phyloP scores from a whole-genome alignment of 352 stramenopile species.

The Phytophthora boehmeriae region DNA sequence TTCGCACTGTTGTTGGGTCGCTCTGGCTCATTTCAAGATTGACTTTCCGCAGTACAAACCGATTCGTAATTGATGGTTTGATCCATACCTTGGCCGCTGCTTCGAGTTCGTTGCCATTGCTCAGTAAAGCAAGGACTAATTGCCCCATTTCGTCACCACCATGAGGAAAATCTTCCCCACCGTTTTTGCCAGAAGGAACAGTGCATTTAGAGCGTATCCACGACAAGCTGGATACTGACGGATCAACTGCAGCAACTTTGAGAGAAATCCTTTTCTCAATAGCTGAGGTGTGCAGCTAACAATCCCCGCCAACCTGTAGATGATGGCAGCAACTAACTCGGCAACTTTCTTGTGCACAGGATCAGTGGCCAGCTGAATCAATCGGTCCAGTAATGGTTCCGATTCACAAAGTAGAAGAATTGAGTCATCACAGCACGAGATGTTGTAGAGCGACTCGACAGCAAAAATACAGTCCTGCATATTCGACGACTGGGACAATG shows the following conservation, averaged over 20 bases:
- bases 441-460: slow-evolving; percentile 74
- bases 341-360: slow-evolving; percentile 42
- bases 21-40: slow-evolving; percentile 32
- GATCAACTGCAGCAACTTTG: slow-evolving; percentile 56
- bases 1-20: slow-evolving; percentile 41
- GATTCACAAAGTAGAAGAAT: slow-evolving; percentile 55
- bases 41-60: slow-evolving; percentile 22
- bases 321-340: slow-evolving; percentile 55
- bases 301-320: slow-evolving; percentile 53
- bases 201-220: slow-evolving; percentile 58
- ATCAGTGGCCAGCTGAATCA: slow-evolving; percentile 41
- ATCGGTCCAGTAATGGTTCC: slow-evolving; percentile 35
- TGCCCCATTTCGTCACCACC: slow-evolving; percentile 61
- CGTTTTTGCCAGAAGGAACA: slow-evolving; percentile 56
- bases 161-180: slow-evolving; percentile 59
- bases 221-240: slow-evolving; percentile 43
- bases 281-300: slow-evolving; percentile 28
- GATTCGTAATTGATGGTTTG: slow-evolving; percentile 11
- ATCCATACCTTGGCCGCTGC: slow-evolving; percentile 28
- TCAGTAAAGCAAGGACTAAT: slow-evolving; percentile 46
- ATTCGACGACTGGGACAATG: slow-evolving; percentile 38
- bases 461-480: slow-evolving; percentile 55
- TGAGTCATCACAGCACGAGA: slow-evolving; percentile 71
- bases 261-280: slow-evolving; percentile 52
- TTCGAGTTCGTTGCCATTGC: slow-evolving; percentile 38